Percentiles rank a stretch among this genome's conserved stretches.
Evolutionary conservation across 768 basidiomycete species (phyloP).

Genomic region (Chiua virens): DNA sequence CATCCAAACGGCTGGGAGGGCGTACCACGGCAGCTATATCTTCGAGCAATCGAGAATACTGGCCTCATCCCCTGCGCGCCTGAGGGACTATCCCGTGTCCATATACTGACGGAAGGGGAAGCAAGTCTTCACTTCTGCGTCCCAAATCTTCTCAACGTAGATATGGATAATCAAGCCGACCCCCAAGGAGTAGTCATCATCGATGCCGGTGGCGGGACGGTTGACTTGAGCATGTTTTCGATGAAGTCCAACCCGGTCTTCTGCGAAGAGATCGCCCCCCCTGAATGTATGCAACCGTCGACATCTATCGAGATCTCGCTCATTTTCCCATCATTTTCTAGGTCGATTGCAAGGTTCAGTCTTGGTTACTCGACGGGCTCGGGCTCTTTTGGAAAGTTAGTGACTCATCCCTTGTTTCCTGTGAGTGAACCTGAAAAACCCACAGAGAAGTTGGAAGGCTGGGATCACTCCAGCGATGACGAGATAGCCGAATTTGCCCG

Average conservation of each 20-base stretch:
- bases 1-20: constrained; percentile 32
- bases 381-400: constrained; percentile 36
- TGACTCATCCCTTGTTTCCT: not conserved
- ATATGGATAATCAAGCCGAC: constrained; percentile 12
- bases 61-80: constrained; percentile 15
- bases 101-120: constrained; percentile 21
- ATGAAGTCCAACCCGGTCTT: too few species aligned
- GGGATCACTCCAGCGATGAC: not conserved
- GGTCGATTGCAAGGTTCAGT: too few species aligned
- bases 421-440: not conserved
- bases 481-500: too few species aligned
- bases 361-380: constrained; percentile 43
- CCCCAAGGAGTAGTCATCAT: constrained; percentile 39
- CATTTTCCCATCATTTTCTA: not conserved
- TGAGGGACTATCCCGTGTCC: constrained; percentile 15
- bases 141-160: constrained; percentile 29
- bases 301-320: not conserved
- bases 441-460: constrained; percentile 5
- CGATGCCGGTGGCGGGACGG: constrained; percentile 41
- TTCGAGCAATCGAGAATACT: constrained; percentile 17
- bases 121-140: constrained; percentile 37
- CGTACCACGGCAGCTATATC: constrained; percentile 22
- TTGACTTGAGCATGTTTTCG: too few species aligned
- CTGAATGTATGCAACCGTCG: constrained; percentile 20
- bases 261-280: constrained; percentile 35